Evolutionary conservation across 306 rosid species (phyloP), one percentile per base, ranked within the genome.

Genomic region (Vigna unguiculata): DNA sequence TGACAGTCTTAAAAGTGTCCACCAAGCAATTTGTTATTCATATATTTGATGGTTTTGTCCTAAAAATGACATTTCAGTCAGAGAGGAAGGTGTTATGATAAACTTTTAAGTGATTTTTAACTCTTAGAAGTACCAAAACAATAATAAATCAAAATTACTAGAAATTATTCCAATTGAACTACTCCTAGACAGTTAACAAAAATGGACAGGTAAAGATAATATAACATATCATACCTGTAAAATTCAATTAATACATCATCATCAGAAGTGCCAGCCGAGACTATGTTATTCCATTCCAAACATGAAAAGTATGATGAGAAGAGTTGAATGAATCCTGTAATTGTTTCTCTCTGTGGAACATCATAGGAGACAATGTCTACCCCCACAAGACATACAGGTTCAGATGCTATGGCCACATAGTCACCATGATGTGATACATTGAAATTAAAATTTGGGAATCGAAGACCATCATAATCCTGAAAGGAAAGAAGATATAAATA

Each of bases 381-480:
- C 59, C 97, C 98, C 71, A 89, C 98, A 72, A 91, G 88, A 77
- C 93, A 91, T 54, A 94, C 43, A 21, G 98, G 96, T 80, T 90
- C 98, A 30, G 97, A 91, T 76, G 95, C 98, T 81, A 94, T 90
- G 16, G 91, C 96, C 53, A 94, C 98, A 80, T 81, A 90, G 82
- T 91, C 97, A 41, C 97, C 98, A 63, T 91, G 98, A 85, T 94
- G 98, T 3, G 97, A 94, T 28, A 82, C 88, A 81, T 90, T 91
- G 84, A 91, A 94, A 84, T 91, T 94, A 71, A 94, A 94, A 87
- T 91, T 94, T 55, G 97, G 97, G 51, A 86, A 90, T 53, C 75
- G 79, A 6, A 53, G 11, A 55, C 46, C 80, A 45, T 72, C 84
- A 74, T 64, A 78, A 51, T 83, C 97, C 96, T 93, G 90, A 67